Base-by-base conservation (phyloP, 495 filamentous ascomycete genomes). In the Aspergillus campestris region DNA sequence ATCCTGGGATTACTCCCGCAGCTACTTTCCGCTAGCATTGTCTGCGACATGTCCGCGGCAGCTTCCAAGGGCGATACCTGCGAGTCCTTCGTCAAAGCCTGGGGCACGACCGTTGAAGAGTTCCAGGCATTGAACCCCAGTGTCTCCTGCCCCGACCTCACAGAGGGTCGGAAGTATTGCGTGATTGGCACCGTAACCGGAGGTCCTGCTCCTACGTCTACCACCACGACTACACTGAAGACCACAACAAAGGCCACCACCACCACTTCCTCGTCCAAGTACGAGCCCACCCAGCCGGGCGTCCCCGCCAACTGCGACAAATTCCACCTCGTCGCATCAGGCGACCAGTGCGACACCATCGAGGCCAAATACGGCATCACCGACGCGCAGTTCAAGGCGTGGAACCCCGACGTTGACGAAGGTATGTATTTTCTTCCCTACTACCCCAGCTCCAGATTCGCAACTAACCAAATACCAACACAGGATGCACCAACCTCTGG, bases 221-320 rank as follows among this genome's bases (percentile, higher is more conserved):
- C 35, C 14, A 15, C 32, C 31, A 2, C 12, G 14, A 28, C 10
- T 14, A 8, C 44, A 12, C 12, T 39, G 15, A 43, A 28, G 0
- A 52, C 28, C 5, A 49, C 37, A 9, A 45, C 40, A 27, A 43
- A 42, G 2, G 14, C 46, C 12, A 13, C 38, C 14, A 15, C 46
- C 10, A 34, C 29, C n/a, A 38, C 42, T 3, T 42, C 45, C 14
- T 38, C 40, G 15, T 55, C 48, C 11, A 43, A 37, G 9, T 57
- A 65, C n/a, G 35, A 44, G 33, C 69, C 70, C 27, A 52, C 47
- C 14, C 61, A 67, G 56, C 53, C 62, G 3, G 64, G 63, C n/a
- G 70, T 70, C 50, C 52, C 60, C 33, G 34, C 24, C 31, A 65
- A 63, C 50, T 74, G 68, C 51, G 60, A 65, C 40, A 53, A 39